A percentile compares a stretch with the other conserved stretches of the same genome.
Conservation (phyloP, 2,329 filamentous ascomycete genomes). For the Aureobasidium lini region DNA sequence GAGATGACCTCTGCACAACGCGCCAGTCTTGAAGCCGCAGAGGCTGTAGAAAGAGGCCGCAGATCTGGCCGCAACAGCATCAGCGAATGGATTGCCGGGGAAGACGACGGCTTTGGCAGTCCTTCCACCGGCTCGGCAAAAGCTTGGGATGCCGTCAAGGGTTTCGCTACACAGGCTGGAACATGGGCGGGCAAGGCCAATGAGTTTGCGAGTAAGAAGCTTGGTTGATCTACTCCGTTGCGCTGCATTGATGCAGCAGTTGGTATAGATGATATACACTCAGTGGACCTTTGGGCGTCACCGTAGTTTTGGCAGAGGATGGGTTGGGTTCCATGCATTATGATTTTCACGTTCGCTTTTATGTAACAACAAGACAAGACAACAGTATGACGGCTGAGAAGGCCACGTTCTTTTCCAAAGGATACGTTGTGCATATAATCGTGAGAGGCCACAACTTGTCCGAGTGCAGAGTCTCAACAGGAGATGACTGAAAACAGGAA, state of each 20-base stretch:
- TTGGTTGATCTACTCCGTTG: not conserved
- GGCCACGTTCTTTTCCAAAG: not conserved
- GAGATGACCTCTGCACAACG: conserved; percentile 31
- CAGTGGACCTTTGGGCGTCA: no score
- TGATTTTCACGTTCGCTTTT: conserved; percentile 1
- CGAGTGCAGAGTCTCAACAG: no score
- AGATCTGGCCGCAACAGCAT: conserved; percentile 15
- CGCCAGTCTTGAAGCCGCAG: conserved; percentile 25
- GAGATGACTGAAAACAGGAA: no score
- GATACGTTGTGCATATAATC: no score
- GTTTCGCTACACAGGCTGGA: conserved; percentile 35
- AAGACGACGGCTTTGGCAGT: conserved; percentile 25
- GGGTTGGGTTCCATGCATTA: not conserved
- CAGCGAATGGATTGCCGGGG: conserved; percentile 15
- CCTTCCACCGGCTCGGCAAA: conserved; percentile 31
- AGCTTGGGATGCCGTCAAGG: conserved; percentile 33
- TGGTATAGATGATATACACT: no score
- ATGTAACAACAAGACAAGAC: not conserved
- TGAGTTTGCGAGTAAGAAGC: conserved; percentile 4
- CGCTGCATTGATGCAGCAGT: no score
- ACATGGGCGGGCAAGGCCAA: conserved; percentile 7
- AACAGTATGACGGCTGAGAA: not conserved
- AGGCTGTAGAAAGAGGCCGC: conserved; percentile 15
- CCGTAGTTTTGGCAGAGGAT: not conserved
- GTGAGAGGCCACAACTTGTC: no score